Percentiles rank a stretch among this genome's conserved stretches.
These are phyloP conservation scores for Xylaria curta DNA, from an alignment of 495 filamentous ascomycete species.

Conservation along the genomic window DNA sequence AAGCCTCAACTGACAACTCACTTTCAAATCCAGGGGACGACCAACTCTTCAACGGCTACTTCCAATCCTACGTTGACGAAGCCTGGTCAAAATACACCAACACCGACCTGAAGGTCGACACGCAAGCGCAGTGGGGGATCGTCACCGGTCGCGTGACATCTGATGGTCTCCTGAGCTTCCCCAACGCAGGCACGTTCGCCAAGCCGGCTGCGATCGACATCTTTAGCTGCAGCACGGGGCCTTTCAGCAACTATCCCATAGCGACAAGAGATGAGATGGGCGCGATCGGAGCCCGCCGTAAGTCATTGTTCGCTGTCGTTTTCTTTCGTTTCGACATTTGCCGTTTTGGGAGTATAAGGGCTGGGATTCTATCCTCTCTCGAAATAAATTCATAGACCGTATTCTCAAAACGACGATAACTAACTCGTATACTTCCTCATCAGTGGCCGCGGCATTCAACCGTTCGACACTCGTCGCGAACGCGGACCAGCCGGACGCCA, in stretches of 20 bases:
- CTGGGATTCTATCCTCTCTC: background rate
- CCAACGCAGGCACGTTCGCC: slow-evolving; percentile 55
- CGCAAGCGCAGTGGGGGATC: slow-evolving; percentile 59
- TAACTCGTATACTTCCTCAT: background rate
- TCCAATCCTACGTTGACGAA: slow-evolving; percentile 63
- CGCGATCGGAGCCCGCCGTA: slow-evolving; percentile 63
- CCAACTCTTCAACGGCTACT: slow-evolving; percentile 67
- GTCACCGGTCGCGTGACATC: slow-evolving; percentile 57
- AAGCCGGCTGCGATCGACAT: slow-evolving; percentile 68
- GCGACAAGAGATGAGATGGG: slow-evolving; percentile 46
- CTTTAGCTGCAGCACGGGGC: slow-evolving; percentile 73
- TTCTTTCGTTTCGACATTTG: background rate
- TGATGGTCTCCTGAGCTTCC: slow-evolving; percentile 58
- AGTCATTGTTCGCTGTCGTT: background rate
- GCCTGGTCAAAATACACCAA: slow-evolving; percentile 68
- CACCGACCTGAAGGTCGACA: slow-evolving; percentile 63
- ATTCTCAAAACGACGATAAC: background rate
- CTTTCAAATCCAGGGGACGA: slow-evolving; percentile 41
- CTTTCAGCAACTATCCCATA: slow-evolving; percentile 59
- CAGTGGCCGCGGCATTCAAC: slow-evolving; percentile 70
- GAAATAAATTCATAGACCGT: background rate
- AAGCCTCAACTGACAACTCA: slow-evolving; percentile 4
- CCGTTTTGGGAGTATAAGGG: background rate
- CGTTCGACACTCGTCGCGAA: slow-evolving; percentile 65
- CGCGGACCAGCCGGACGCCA: slow-evolving; percentile 56